Evolutionary conservation across 176 grass and related monocot genomes (phyloP), one percentile per base, ranked within the genome.

Genomic region (Carex littledalei): DNA sequence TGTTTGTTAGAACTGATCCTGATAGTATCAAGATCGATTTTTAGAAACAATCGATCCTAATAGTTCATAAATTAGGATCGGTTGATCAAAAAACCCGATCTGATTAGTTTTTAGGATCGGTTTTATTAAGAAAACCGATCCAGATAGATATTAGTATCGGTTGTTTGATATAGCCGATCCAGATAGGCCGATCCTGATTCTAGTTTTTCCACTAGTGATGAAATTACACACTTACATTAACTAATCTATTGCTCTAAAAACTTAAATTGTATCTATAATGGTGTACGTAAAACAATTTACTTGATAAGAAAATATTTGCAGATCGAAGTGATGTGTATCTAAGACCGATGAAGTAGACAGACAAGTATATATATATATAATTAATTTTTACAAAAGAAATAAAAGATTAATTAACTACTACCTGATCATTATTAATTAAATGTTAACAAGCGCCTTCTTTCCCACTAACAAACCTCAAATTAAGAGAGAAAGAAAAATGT

Each of bases 391-490:
- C 67, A 20, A 9, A 71, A 45, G 14, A 21, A 26, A 9, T 13
- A 72, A 41, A 20, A 20, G 8, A 3, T 53, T 43, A 26, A 52
- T 26, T 76, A 53, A 76, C 1, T 26, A 53, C 45, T n/a, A 53
- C 16, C 4, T 47, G 60, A 43, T n/a, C n/a, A n/a, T 0, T 49
- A 73, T 21, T 73, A 49, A 50, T 29, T 52, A 66, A 82, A 20
- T 66, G 16, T 15, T 65, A 47, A 67, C 43, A 21, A 82, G 37
- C 60, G 21, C 20, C 32, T 82, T 6, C 35, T 82, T 7, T 15
- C 8, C 80, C 80, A 82, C 80, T 82, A 65, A 82, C 29, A 20
- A 64, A 82, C 35, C 39, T 66, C 37, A 26, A 41, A 24, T 55
- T 12, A 54, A 67, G 3, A 65, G n/a, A 77, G 26, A 76, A 76